phyloP scores from a whole-genome alignment of 805 yeast species.

The Cyberlindnera maclurae region DNA sequence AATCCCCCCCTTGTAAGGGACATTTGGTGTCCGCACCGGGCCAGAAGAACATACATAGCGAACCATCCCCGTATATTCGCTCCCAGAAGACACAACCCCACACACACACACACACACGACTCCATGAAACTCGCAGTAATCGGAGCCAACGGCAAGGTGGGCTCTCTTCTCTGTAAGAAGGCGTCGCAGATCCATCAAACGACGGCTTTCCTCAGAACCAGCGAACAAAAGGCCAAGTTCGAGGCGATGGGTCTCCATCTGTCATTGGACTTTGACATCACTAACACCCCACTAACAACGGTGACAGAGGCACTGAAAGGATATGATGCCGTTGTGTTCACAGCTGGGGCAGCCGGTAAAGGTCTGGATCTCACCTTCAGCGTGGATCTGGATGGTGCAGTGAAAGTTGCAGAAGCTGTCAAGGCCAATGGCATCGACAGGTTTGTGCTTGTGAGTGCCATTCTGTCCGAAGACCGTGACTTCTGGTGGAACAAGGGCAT shows the following conservation, averaged over 20 bases:
- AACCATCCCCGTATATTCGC: too few relatives aligned
- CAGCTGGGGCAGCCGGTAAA: slow-evolving; percentile 59
- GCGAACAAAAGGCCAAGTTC: slow-evolving; percentile 38
- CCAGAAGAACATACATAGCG: too few relatives aligned
- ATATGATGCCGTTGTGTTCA: slow-evolving; percentile 49
- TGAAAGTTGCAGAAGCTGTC: slow-evolving; percentile 49
- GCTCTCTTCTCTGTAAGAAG: slow-evolving; percentile 35
- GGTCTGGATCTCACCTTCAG: slow-evolving; percentile 37
- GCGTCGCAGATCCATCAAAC: slow-evolving; percentile 28
- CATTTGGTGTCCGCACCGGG: too few relatives aligned
- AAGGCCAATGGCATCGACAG: slow-evolving; percentile 36
- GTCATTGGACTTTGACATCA: slow-evolving; percentile 33
- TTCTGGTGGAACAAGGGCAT: slow-evolving; percentile 34
- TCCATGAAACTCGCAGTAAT: slow-evolving; percentile 38
- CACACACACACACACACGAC: slow-evolving; percentile 6
- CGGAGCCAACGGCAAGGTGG: slow-evolving; percentile 63
- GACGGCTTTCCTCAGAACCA: slow-evolving; percentile 38
- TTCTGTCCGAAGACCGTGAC: slow-evolving; percentile 44
- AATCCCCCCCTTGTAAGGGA: too few relatives aligned
- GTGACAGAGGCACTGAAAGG: slow-evolving; percentile 36
- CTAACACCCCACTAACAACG: slow-evolving; percentile 27
- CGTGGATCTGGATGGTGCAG: slow-evolving; percentile 59
- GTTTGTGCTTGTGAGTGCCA: slow-evolving; percentile 48
- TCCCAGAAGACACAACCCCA: too few relatives aligned
- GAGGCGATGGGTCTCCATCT: slow-evolving; percentile 29